Evolutionary conservation across 805 yeast species (phyloP).

Genomic region (Schwanniomyces sp.): DNA sequence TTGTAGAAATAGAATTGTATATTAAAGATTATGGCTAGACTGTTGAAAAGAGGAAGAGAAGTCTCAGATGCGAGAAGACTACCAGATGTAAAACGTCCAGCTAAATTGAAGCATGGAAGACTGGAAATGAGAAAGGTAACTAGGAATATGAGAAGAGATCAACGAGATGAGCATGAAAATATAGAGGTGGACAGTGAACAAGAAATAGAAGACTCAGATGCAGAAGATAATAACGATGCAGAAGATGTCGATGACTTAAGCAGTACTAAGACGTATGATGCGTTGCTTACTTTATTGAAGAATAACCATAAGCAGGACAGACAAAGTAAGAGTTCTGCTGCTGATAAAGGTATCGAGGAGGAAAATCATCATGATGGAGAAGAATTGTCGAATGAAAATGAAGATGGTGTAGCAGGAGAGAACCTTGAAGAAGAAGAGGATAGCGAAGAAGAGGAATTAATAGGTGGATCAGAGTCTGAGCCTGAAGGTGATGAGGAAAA

Average conservation of each 20-base stretch:
- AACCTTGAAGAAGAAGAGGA: conserved; percentile 21
- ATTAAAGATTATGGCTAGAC: conserved; percentile 2
- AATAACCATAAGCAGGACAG: conserved; percentile 38
- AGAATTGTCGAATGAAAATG: conserved; percentile 10
- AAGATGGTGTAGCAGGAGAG: conserved; percentile 33
- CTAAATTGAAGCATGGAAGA: conserved; percentile 54
- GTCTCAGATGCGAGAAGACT: not conserved
- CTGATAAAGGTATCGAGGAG: conserved; percentile 10
- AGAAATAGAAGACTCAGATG: conserved; percentile 7
- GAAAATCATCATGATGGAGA: conserved; percentile 13
- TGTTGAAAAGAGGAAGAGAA: conserved; percentile 6
- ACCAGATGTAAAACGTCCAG: not conserved
- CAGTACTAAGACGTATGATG: conserved; percentile 58
- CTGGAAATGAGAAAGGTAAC: conserved; percentile 58
- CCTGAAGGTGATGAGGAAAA: conserved; percentile 31
- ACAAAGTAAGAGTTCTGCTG: conserved; percentile 8
- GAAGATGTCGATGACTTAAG: conserved; percentile 15
- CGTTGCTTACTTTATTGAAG: conserved; percentile 60
- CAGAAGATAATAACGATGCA: conserved; percentile 13
- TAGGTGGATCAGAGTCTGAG: conserved; percentile 12
- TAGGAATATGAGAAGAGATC: conserved; percentile 48
- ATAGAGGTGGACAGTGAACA: conserved; percentile 7
- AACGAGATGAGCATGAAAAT: conserved; percentile 2
- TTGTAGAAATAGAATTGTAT: not conserved
- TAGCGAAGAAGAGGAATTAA: conserved; percentile 18